Evolutionary conservation across 768 basidiomycete species (phyloP), one percentile per base, ranked within the genome.

Genomic region (button mushroom (Agaricus bisporus)): DNA sequence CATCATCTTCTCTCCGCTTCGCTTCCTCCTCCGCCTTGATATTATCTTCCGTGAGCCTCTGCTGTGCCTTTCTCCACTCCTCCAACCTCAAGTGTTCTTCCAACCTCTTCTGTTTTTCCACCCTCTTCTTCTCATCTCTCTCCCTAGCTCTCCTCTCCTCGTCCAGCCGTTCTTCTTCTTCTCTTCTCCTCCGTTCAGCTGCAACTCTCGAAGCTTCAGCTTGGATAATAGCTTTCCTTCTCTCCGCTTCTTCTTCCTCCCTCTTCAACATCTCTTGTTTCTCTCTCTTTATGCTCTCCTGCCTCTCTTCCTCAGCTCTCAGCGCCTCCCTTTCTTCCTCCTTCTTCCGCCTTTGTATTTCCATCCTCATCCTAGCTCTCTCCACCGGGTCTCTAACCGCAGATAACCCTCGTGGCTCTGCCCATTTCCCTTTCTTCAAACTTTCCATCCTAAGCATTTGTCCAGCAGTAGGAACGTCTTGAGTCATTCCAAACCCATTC

Each of bases 1-100:
- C 75, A 9, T 69, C 67, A 35, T 71, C 75, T 36, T 71, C 73
- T 46, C 70, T 71, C 26, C 68, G 65, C 3, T 74, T 56, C 80
- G 78, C 38, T 79, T 77, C 45, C 63, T 64, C 22, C 81, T 68
- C 82, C 81, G 81, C 46, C 73, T 66, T 54, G 82, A 82, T 52
- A 79, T 54, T 56, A 72, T 72, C 17, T 68, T 70, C 51, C 80
- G 77, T 57, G 81, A 82, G 64, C 32, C 77, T 70, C 60, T 78
- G 72, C 52, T 77, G 70, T 17, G 77, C 80, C 18, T 65, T 39
- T 45, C 69, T 69, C 59, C 70, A 81, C 57, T 70, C 73, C 56
- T 78, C 73, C 59, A 70, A 75, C n/a, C 80, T 64, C 35, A 64
- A 61, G 45, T 80, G 76, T 47, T 85, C 83, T 47, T 73, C 70